Base-by-base conservation (phyloP, 805 yeast genomes). In the Zygotorulaspora chibaensis region DNA sequence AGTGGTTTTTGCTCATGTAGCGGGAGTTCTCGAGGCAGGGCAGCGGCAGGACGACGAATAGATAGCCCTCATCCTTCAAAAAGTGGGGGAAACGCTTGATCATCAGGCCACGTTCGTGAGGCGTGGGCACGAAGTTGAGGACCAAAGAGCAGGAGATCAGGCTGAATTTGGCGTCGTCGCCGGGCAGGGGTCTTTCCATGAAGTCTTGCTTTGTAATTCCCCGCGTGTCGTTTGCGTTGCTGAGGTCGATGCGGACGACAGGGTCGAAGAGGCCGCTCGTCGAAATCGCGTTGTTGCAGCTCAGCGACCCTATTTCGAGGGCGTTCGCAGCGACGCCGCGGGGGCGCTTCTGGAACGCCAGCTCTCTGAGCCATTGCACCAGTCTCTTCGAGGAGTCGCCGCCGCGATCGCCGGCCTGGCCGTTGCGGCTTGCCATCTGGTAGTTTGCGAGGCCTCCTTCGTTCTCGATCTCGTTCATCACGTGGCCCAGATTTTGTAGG, bases 331-430 rank as follows among this genome's bases (percentile, higher is more conserved):
- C 30, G 7, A 43, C 38, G 9, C 18, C 5, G 16, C 12, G 20
- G 20, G n/a, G 12, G 8, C 34, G 38, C n/a, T 29, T 50, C 28
- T 31, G 29, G 26, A 41, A 43, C n/a, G 42, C 52, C 33, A 67
- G 41, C 29, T 71, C 74, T 17, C 70, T 67, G 4, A 87, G 65
- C 90, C 95, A 87, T 45, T 80, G 77, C n/a, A 87, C 74, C 37
- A 91, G 68, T 56, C 81, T 72, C 54, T 83, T 86, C 2, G 96
- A 88, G 0, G 96, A 87, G 60, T 91, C 99, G 1, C 96, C 96
- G 0, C 99, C 98, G 51, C 98, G 64, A 38, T 74, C 73, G 0
- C 65, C 61, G 47, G 79, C 77, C 57, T 91, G 99, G 0, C 99
- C 99, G 41, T 80, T 79, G 1, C 84, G 76, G 1, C 96, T 87